phyloP scores from a whole-genome alignment of 495 filamentous ascomycete species.

The Cenococcum geophilum region DNA sequence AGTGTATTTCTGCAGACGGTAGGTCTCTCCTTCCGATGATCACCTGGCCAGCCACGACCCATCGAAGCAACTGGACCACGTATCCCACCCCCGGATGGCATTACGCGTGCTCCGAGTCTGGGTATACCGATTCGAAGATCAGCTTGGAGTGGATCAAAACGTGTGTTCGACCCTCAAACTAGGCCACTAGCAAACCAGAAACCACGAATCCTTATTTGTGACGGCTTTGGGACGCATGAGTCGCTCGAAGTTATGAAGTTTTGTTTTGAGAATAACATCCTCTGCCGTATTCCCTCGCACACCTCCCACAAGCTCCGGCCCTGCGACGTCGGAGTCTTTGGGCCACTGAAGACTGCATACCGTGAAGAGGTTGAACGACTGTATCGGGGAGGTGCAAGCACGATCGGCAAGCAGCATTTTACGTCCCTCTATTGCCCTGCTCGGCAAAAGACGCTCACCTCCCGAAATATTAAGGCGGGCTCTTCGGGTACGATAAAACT shows the following conservation, averaged over 20 bases:
- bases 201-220: constrained; percentile 13
- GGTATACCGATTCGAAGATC: constrained; percentile 17
- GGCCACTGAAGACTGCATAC: neutral
- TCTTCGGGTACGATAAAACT: too few relatives aligned
- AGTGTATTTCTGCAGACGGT: too few relatives aligned
- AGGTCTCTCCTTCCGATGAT: too few relatives aligned
- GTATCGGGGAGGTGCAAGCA: constrained; percentile 3
- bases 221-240: too few relatives aligned
- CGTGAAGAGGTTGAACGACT: neutral
- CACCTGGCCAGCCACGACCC: too few relatives aligned
- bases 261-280: constrained; percentile 2
- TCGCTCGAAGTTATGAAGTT: neutral
- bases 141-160: constrained; percentile 37
- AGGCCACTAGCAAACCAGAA: constrained; percentile 1
- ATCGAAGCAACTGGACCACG: too few relatives aligned
- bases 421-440: neutral
- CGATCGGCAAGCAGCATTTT: constrained; percentile 2
- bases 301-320: too few relatives aligned
- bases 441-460: neutral
- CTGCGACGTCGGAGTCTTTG: constrained; percentile 1
- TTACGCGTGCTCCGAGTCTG: constrained; percentile 18
- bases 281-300: neutral
- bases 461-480: neutral
- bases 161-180: constrained; percentile 34
- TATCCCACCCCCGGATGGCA: constrained; percentile 35